These are phyloP conservation scores for Hypholoma fasciculare DNA, from an alignment of 768 basidiomycete species.

Conservation along the genomic window DNA sequence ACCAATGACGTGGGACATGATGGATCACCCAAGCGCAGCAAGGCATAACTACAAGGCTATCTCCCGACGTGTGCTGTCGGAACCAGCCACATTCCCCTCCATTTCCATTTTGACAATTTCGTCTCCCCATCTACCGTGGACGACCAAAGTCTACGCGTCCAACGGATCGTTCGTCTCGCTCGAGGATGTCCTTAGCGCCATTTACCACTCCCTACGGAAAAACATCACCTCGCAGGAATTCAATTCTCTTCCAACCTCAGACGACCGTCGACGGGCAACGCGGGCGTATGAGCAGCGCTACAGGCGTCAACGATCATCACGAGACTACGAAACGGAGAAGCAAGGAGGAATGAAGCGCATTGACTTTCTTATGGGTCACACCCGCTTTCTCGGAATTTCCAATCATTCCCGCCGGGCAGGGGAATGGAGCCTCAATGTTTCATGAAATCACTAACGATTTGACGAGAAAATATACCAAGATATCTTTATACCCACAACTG, in stretches of 20 bases:
- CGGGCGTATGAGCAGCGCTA: constrained; percentile 50
- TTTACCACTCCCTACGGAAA: constrained; percentile 44
- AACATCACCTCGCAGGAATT: constrained; percentile 45
- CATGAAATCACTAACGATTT: background rate
- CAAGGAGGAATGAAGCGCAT: constrained; percentile 53
- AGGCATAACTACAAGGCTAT: constrained; percentile 14
- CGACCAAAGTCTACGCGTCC: constrained; percentile 28
- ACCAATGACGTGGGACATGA: constrained; percentile 1
- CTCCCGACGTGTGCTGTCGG: constrained; percentile 19
- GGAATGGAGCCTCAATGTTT: background rate
- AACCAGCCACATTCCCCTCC: constrained; percentile 34
- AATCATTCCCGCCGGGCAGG: constrained; percentile 1
- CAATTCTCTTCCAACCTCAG: constrained; percentile 30
- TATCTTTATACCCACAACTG: background rate
- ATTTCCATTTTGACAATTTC: constrained; percentile 27
- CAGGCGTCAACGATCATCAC: constrained; percentile 30
- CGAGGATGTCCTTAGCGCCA: constrained; percentile 43
- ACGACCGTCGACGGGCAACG: constrained; percentile 39
- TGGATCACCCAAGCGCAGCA: background rate
- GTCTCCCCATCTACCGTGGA: constrained; percentile 28
- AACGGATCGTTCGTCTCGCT: constrained; percentile 29
- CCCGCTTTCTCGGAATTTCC: constrained; percentile 46
- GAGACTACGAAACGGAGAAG: constrained; percentile 44
- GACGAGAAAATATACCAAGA: background rate
- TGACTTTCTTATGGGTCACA: constrained; percentile 53